A percentile compares a stretch with the other conserved stretches of the same genome.
Conservation (phyloP, 2,329 filamentous ascomycete genomes). For the Domatiomyces globalis region DNA sequence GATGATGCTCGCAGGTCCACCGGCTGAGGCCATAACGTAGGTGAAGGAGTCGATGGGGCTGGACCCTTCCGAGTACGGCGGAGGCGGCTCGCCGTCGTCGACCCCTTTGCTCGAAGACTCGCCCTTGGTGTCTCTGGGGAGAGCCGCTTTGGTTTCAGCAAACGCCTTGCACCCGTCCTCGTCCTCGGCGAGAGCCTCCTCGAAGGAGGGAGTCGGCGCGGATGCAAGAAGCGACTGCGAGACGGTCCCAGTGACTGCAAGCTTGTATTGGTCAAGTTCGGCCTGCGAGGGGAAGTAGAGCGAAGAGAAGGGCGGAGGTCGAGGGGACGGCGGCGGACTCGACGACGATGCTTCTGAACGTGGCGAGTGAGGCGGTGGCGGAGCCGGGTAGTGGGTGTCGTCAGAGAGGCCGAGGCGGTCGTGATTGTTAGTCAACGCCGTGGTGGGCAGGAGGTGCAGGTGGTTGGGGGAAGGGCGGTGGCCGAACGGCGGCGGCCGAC, state of each 20-base stretch:
- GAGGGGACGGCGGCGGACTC: slow-evolving; percentile 38
- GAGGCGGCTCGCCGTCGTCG: slow-evolving; percentile 81
- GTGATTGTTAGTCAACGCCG: slow-evolving; percentile 28
- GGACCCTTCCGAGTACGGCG: slow-evolving; percentile 87
- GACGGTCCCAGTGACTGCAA: slow-evolving; percentile 33
- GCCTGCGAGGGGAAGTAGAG: slow-evolving; percentile 41
- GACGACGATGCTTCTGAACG: slow-evolving; percentile 29
- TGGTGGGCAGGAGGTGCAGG: slow-evolving; percentile 22
- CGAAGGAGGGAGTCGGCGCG: slow-evolving; percentile 37
- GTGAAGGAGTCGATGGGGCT: slow-evolving; percentile 85
- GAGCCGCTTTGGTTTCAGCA: slow-evolving; percentile 69
- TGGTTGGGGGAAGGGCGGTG: not conserved
- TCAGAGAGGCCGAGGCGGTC: slow-evolving; percentile 27
- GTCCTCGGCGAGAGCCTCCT: slow-evolving; percentile 33
- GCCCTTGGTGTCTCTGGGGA: slow-evolving; percentile 69
- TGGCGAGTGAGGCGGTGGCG: slow-evolving; percentile 27
- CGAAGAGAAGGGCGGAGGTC: slow-evolving; percentile 50
- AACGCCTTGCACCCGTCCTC: slow-evolving; percentile 37
- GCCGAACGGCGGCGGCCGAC: not conserved
- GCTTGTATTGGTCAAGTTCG: slow-evolving; percentile 27
- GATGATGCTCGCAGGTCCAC: slow-evolving; percentile 95
- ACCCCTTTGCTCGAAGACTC: slow-evolving; percentile 56
- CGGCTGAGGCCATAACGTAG: slow-evolving; percentile 95
- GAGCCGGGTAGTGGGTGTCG: slow-evolving; percentile 25
- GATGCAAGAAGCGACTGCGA: slow-evolving; percentile 36